These are phyloP conservation scores for Zoysia matrella DNA, from an alignment of 202 grass and related monocot genomes.

Conservation along the genomic window DNA sequence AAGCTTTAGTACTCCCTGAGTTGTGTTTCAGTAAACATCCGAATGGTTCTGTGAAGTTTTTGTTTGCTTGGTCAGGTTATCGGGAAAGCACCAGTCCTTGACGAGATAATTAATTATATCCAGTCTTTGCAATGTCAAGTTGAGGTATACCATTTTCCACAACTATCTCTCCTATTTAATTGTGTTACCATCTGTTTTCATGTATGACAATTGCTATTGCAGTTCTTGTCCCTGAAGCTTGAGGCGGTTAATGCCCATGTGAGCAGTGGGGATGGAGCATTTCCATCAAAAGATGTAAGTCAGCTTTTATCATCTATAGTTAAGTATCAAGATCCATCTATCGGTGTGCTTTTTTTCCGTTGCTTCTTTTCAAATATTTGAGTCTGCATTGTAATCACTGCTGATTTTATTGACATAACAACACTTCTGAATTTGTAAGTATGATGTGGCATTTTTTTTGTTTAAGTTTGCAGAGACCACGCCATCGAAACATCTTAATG, in stretches of 20 bases:
- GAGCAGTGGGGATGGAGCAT: conserved; percentile 61
- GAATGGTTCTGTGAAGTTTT: conserved; percentile 14
- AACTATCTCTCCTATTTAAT: conserved; percentile 1
- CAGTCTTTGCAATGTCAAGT: conserved; percentile 93
- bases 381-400: not conserved
- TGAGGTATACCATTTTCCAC: conserved; percentile 64
- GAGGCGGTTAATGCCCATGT: conserved; percentile 82
- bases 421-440: conserved; percentile 3
- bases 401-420: not conserved
- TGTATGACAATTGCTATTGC: conserved; percentile 38
- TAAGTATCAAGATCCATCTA: conserved; percentile 10
- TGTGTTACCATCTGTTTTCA: conserved; percentile 27
- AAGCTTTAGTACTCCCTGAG: too few relatives aligned
- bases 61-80: conserved; percentile 71
- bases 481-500: not conserved
- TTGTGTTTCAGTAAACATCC: conserved; percentile 17
- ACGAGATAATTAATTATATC: conserved; percentile 56
- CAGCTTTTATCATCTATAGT: conserved; percentile 7
- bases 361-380: conserved; percentile 1
- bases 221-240: conserved; percentile 40
- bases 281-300: conserved; percentile 96
- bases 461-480: not conserved
- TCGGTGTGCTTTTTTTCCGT: not conserved
- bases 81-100: conserved; percentile 81
- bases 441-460: not conserved